Evolutionary conservation across 2,329 filamentous ascomycete species (phyloP).

Genomic region (Verticillium zaregamsianum): DNA sequence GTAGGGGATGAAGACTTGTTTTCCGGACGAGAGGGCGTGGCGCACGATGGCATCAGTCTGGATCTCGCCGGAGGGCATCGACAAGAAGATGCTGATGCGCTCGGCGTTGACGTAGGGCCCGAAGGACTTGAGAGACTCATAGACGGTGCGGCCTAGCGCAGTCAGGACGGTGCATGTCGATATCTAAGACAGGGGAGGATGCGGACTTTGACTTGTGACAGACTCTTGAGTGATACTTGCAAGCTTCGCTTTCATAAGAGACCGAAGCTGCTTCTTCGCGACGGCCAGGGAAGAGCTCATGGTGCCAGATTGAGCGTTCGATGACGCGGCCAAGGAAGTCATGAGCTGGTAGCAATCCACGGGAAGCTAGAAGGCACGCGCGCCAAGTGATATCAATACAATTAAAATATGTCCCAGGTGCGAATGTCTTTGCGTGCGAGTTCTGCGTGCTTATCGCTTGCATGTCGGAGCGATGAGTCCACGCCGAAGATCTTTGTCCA

Average conservation of each 20-base stretch:
- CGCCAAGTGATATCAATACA: too few species aligned
- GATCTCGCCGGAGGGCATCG: conserved; percentile 85
- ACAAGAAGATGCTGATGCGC: conserved; percentile 81
- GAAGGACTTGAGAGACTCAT: conserved; percentile 60
- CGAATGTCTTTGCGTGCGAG: background rate
- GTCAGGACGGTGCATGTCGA: background rate
- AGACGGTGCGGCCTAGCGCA: conserved; percentile 58
- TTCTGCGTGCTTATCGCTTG: background rate
- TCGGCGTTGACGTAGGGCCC: conserved; percentile 71
- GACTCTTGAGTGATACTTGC: conserved; percentile 57
- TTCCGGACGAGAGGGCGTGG: conserved; percentile 72
- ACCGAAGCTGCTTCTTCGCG: conserved; percentile 74
- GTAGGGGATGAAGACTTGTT: conserved; percentile 89
- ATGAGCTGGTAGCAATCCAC: background rate
- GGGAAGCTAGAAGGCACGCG: background rate
- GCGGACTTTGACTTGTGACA: conserved; percentile 66
- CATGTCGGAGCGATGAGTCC: background rate
- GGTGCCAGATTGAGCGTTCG: conserved; percentile 6
- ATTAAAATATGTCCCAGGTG: background rate
- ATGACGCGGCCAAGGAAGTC: background rate
- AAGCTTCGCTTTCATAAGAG: conserved; percentile 64
- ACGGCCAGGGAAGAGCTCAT: conserved; percentile 54
- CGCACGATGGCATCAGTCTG: conserved; percentile 79
- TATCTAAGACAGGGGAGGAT: background rate
- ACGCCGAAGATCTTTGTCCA: background rate